phyloP scores from a whole-genome alignment of 768 basidiomycete genomes.

The Boletus rubescentipes region DNA sequence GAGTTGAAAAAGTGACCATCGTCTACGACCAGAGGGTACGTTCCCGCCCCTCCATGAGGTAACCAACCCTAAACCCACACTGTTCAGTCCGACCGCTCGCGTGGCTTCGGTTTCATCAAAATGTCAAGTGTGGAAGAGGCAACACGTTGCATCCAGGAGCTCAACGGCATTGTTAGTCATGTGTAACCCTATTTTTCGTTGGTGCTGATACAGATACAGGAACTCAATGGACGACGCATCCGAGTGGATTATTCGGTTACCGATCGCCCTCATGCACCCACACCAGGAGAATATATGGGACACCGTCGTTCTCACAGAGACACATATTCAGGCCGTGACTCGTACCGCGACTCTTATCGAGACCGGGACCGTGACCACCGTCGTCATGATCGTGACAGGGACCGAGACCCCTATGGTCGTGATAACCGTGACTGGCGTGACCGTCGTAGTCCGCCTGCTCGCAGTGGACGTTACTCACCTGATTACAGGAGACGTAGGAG shows the following conservation, averaged over 20 bases:
- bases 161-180: constrained; percentile 84
- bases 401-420: constrained; percentile 65
- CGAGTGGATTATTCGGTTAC: constrained; percentile 98
- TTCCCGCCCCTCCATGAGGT: not conserved
- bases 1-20: constrained; percentile 93
- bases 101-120: constrained; percentile 97
- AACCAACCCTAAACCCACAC: constrained; percentile 21
- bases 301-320: constrained; percentile 64
- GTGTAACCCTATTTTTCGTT: not conserved
- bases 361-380: constrained; percentile 48
- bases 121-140: constrained; percentile 92
- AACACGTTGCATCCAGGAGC: constrained; percentile 77
- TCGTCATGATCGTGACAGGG: constrained; percentile 44
- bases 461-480: constrained; percentile 70
- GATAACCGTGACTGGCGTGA: constrained; percentile 79
- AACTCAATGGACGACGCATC: constrained; percentile 92
- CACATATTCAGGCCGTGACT: constrained; percentile 41
- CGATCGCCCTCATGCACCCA: constrained; percentile 89
- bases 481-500: constrained; percentile 74
- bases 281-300: constrained; percentile 98
- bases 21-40: constrained; percentile 95
- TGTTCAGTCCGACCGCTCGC: constrained; percentile 84
- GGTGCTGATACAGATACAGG: constrained; percentile 44
- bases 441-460: constrained; percentile 71
- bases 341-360: constrained; percentile 43